Conservation (phyloP, 306 rosid genomes). For the Sphenostylis stenocarpa region DNA sequence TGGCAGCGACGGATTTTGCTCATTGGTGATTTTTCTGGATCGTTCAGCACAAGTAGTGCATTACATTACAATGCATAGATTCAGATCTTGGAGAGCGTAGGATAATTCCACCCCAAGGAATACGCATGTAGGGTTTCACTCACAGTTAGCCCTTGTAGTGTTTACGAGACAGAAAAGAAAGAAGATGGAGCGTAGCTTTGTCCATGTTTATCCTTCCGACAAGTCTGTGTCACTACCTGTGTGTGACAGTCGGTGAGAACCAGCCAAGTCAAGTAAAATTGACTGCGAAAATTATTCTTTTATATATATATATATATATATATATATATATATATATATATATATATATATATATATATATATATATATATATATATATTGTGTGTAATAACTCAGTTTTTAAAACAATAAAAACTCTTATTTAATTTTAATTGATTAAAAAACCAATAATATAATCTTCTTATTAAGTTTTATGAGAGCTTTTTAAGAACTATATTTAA, state of each 20-base stretch:
- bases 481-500: too few species aligned
- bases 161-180: not conserved
- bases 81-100: slow-evolving; percentile 41
- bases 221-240: not conserved
- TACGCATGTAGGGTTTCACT: slow-evolving; percentile 44
- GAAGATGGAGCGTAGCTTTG: slow-evolving; percentile 23
- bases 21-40: slow-evolving; percentile 46
- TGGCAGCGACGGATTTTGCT: slow-evolving; percentile 72
- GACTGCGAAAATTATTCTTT: not conserved
- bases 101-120: slow-evolving; percentile 46
- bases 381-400: too few species aligned
- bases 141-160: not conserved
- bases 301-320: too few species aligned
- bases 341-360: too few species aligned
- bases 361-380: too few species aligned
- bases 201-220: slow-evolving; percentile 31
- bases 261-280: not conserved
- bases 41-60: slow-evolving; percentile 39
- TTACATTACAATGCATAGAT: slow-evolving; percentile 62
- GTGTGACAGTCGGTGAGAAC: not conserved
- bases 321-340: too few species aligned
- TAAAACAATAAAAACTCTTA: too few species aligned
- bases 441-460: too few species aligned
- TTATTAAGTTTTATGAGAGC: too few species aligned
- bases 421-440: too few species aligned